These are phyloP conservation scores for Phytophthora pistaciae DNA, from an alignment of 352 stramenopile genomes.

Conservation along the genomic window DNA sequence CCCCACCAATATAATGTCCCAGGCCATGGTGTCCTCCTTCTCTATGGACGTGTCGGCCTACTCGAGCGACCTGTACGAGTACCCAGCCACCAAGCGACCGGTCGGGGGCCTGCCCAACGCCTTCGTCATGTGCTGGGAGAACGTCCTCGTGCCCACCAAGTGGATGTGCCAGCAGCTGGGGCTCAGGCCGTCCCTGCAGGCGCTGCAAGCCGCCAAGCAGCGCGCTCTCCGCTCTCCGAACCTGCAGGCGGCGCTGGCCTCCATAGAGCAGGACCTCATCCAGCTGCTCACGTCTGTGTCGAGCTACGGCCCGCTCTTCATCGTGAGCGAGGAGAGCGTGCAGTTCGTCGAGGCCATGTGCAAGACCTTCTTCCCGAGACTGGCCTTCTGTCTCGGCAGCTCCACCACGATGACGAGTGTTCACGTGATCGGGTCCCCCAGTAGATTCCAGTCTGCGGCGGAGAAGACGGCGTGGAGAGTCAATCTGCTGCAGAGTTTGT, in stretches of 20 bases:
- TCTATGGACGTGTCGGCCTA: slow-evolving; percentile 69
- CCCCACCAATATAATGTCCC: slow-evolving; percentile 45
- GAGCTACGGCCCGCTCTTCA: slow-evolving; percentile 62
- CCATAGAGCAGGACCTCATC: slow-evolving; percentile 65
- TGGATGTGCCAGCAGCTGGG: slow-evolving; percentile 70
- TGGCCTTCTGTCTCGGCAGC: slow-evolving; percentile 68
- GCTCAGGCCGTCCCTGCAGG: slow-evolving; percentile 46
- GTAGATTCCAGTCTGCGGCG: slow-evolving; percentile 54
- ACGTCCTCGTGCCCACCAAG: slow-evolving; percentile 67
- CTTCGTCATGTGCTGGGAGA: slow-evolving; percentile 76
- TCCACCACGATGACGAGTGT: slow-evolving; percentile 62
- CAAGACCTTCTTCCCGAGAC: slow-evolving; percentile 67
- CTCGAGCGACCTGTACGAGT: slow-evolving; percentile 67
- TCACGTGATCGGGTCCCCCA: slow-evolving; percentile 65
- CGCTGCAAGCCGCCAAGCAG: slow-evolving; percentile 61
- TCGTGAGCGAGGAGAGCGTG: slow-evolving; percentile 71
- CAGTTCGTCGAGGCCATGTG: slow-evolving; percentile 71
- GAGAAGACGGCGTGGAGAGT: slow-evolving; percentile 69
- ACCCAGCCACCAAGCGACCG: slow-evolving; percentile 41
- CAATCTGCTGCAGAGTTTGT: slow-evolving; percentile 62
- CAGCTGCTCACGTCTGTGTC: slow-evolving; percentile 63
- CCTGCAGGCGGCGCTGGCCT: slow-evolving; percentile 57
- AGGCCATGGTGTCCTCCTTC: slow-evolving; percentile 67
- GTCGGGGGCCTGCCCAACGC: slow-evolving; percentile 50
- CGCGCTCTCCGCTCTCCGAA: slow-evolving; percentile 52